These are phyloP conservation scores for Pleurotus sapidus DNA, from an alignment of 768 basidiomycete genomes.

Conservation along the genomic window DNA sequence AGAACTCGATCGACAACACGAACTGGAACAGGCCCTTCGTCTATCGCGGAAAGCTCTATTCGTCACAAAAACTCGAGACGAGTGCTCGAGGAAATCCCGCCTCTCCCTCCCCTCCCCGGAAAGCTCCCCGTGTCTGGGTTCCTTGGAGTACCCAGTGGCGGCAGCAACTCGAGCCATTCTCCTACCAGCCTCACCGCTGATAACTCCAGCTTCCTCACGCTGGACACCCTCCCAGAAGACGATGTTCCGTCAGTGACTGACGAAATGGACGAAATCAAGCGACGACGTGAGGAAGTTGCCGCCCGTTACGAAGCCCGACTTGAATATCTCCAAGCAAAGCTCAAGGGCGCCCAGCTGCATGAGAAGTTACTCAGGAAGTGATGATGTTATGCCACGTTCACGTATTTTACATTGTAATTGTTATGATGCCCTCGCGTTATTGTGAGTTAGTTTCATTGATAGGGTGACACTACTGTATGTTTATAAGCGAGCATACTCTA, in stretches of 20 bases:
- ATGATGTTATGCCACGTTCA: neutral
- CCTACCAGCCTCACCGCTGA: conserved; percentile 13
- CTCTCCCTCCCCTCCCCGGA: neutral
- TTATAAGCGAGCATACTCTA: no score
- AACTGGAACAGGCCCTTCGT: neutral
- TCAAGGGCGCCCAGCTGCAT: conserved; percentile 73
- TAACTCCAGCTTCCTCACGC: conserved; percentile 2
- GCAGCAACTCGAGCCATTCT: conserved; percentile 4
- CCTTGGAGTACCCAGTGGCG: conserved; percentile 8
- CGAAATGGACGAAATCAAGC: conserved; percentile 62
- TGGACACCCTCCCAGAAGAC: conserved; percentile 11
- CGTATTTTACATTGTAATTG: no score
- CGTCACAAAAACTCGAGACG: conserved; percentile 37
- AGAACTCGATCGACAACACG: neutral
- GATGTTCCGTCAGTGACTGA: conserved; percentile 15
- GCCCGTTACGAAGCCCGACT: conserved; percentile 67
- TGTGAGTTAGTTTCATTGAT: no score
- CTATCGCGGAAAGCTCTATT: conserved; percentile 22
- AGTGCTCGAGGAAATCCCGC: neutral
- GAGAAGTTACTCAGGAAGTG: conserved; percentile 42
- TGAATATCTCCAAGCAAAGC: conserved; percentile 70
- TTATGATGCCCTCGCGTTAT: no score
- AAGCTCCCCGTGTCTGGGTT: neutral
- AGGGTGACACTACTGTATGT: no score
- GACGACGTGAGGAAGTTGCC: conserved; percentile 62